Base-by-base conservation (phyloP, 1,139 yeast species). In the Candida albicans region DNA sequence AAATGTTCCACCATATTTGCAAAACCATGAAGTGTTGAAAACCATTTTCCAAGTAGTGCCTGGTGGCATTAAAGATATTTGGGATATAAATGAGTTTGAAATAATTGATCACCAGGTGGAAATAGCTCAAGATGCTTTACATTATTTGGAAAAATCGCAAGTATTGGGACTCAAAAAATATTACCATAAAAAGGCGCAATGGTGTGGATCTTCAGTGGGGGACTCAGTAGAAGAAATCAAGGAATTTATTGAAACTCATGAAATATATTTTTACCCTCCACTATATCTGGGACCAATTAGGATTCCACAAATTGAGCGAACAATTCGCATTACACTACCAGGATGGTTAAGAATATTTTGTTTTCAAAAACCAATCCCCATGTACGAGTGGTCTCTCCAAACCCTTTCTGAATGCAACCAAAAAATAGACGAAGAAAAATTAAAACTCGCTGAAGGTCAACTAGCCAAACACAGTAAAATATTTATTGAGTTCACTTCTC, bases 401-500 rank as follows among this genome's bases (percentile, higher is more conserved):
- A 52, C 47, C 9, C 49, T 73, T n/a, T 49, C 49, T 12, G 36
- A 43, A 7, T 45, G 56, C 2, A 58, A 55, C n/a, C 25, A 44
- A 3, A 39, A 37, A 8, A 60, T 65, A 8, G 70, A 58, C 31
- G 40, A 44, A 5, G 58, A 57, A 47, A 69, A 61, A 47, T 28
- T 46, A 9, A 45, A 38, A 9, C 44, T 59, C 32, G 51, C 52
- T 5, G 51, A 54, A 3, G 61, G 55, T 2, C 44, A 50, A 28
- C 46, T 62, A 10, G 40, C 49, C 47, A 61, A 57, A 24, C 61
- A 58, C 40, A 66, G 72, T 37, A 78, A 78, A 42, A 76, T 74
- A 0, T 80, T 85, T 44, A 60, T 85, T 14, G 73, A 74, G 44
- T 84, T 85, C 54, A 62, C 68, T 9, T 65, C 71, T 3, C 73